Evolutionary conservation across 768 basidiomycete species (phyloP).

Genomic region (Trametes maxima): DNA sequence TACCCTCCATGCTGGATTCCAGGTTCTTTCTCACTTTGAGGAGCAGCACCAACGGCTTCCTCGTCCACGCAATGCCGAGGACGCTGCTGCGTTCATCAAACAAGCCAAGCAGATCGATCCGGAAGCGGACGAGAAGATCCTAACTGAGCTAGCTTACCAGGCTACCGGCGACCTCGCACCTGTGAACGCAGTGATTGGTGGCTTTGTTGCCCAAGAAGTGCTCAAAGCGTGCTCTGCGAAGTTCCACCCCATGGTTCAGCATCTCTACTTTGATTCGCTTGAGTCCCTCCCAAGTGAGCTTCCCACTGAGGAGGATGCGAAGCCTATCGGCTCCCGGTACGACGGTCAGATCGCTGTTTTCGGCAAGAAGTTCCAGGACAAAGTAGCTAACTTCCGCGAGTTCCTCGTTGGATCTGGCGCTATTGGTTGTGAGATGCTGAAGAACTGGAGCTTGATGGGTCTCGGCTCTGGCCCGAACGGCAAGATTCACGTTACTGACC

Average conservation of each 20-base stretch:
- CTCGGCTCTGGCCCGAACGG: constrained; percentile 80
- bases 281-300: constrained; percentile 82
- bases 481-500: constrained; percentile 88
- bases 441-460: constrained; percentile 99
- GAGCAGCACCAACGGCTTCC: constrained; percentile 70
- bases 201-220: constrained; percentile 97
- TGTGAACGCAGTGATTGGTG: constrained; percentile 90
- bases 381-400: constrained; percentile 85
- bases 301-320: constrained; percentile 82
- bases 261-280: constrained; percentile 96
- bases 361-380: constrained; percentile 89
- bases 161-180: constrained; percentile 90
- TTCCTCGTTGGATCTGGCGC: constrained; percentile 99
- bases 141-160: constrained; percentile 88
- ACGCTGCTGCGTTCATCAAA: constrained; percentile 71
- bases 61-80: constrained; percentile 77
- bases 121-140: constrained; percentile 78
- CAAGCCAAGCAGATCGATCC: constrained; percentile 78
- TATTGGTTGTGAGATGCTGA: constrained; percentile 99
- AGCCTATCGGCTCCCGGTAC: constrained; percentile 81
- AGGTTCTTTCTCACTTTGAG: constrained; percentile 82
- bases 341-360: constrained; percentile 97
- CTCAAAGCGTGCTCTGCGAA: constrained; percentile 97
- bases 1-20: constrained; percentile 92
- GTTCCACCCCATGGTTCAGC: constrained; percentile 95